Conservation (phyloP, 768 basidiomycete genomes). For the Mycena galericulata region DNA sequence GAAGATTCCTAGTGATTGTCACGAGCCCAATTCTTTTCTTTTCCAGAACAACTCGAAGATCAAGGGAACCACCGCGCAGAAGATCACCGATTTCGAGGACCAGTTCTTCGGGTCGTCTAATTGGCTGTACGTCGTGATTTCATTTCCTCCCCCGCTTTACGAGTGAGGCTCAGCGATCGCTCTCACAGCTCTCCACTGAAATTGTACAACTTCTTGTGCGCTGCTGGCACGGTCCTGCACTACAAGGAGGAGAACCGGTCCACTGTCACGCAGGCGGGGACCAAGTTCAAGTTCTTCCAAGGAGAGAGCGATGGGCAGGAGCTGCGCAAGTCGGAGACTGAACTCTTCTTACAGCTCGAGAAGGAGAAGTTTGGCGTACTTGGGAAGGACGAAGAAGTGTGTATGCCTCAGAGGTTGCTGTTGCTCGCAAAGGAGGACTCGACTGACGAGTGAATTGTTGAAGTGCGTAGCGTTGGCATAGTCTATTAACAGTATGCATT, state of each 20-base stretch:
- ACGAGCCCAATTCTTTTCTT: neutral
- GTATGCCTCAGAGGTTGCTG: conserved; percentile 27
- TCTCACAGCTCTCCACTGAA: conserved; percentile 28
- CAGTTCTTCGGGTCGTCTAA: conserved; percentile 23
- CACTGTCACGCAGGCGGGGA: conserved; percentile 9
- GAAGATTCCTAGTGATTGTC: neutral
- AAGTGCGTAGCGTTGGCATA: conserved; percentile 3
- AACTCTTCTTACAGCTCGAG: conserved; percentile 15
- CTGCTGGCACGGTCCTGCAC: conserved; percentile 30
- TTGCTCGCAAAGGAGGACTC: conserved; percentile 23
- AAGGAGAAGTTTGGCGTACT: conserved; percentile 18
- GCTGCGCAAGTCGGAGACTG: conserved; percentile 17
- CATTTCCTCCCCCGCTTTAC: conserved; percentile 6
- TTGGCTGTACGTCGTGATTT: conserved; percentile 23
- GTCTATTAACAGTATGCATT: too few relatives aligned
- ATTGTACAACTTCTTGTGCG: conserved; percentile 21
- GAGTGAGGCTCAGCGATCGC: conserved; percentile 7
- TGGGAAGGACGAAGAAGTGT: conserved; percentile 25
- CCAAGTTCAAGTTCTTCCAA: conserved; percentile 32
- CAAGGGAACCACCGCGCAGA: conserved; percentile 27
- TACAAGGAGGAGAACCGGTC: conserved; percentile 24
- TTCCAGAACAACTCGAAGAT: conserved; percentile 26
- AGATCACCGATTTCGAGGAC: conserved; percentile 23
- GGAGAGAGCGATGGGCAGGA: conserved; percentile 29
- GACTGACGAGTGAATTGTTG: conserved; percentile 10